Percentiles rank a stretch among this genome's conserved stretches.
phyloP scores from a whole-genome alignment of 495 filamentous ascomycete genomes.

The Aspergillus sclerotioniger region DNA sequence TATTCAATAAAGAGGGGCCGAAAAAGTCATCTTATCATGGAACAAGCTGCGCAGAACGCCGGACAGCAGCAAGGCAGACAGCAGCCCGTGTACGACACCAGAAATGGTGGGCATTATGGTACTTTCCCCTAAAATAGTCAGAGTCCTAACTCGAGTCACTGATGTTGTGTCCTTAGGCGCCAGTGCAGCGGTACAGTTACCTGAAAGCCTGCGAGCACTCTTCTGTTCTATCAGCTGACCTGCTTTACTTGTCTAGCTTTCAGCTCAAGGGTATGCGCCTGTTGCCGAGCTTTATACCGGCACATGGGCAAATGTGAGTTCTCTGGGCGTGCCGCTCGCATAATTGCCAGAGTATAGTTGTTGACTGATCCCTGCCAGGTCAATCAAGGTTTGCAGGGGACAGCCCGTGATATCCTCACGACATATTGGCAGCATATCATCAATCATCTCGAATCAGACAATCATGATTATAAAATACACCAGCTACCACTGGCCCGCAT shows the following conservation, averaged over 20 bases:
- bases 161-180: conserved; percentile 56
- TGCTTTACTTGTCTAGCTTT: conserved; percentile 49
- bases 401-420: conserved; percentile 93
- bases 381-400: conserved; percentile 89
- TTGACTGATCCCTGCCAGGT: conserved; percentile 55
- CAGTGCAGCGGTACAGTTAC: conserved; percentile 68
- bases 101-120: conserved; percentile 89
- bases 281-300: conserved; percentile 86
- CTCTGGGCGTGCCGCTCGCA: background rate
- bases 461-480: conserved; percentile 97
- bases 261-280: conserved; percentile 75
- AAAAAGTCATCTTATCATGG: conserved; percentile 43
- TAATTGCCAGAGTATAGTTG: conserved; percentile 4
- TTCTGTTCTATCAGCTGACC: conserved; percentile 13
- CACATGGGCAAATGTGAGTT: conserved; percentile 89
- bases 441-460: conserved; percentile 87
- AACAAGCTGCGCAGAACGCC: conserved; percentile 51
- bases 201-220: background rate
- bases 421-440: conserved; percentile 99
- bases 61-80: conserved; percentile 58
- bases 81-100: conserved; percentile 72
- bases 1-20: background rate
- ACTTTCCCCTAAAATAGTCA: conserved; percentile 11
- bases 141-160: background rate
- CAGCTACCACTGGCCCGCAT: conserved; percentile 94